Evolutionary conservation across 768 basidiomycete species (phyloP).

Genomic region (Termitomyces sp.): DNA sequence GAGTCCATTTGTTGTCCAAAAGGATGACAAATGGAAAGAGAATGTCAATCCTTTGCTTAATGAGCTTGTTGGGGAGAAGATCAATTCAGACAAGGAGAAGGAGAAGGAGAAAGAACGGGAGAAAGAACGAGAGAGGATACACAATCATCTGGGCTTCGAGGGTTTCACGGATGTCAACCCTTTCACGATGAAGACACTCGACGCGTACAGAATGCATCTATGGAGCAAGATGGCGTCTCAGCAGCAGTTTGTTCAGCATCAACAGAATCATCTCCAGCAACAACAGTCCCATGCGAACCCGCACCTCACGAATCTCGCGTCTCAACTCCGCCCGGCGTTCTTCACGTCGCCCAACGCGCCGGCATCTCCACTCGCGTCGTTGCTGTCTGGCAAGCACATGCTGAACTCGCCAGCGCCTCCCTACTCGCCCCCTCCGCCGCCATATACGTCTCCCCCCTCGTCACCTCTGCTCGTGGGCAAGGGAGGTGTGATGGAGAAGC

Average conservation of each 20-base stretch:
- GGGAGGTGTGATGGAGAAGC: conserved; percentile 23
- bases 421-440: conserved; percentile 16
- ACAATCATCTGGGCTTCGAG: conserved; percentile 47
- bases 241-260: conserved; percentile 33
- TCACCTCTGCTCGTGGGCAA: conserved; percentile 31
- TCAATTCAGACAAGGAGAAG: background rate
- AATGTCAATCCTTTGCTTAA: conserved; percentile 79
- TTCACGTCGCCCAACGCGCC: conserved; percentile 17
- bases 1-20: conserved; percentile 12
- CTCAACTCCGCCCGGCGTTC: conserved; percentile 31
- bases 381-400: conserved; percentile 45
- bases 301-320: conserved; percentile 33
- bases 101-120: conserved; percentile 10
- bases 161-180: conserved; percentile 75
- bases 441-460: conserved; percentile 32
- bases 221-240: conserved; percentile 90
- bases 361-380: conserved; percentile 19
- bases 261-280: conserved; percentile 42
- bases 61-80: conserved; percentile 10
- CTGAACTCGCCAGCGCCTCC: conserved; percentile 6
- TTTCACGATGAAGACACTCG: conserved; percentile 84
- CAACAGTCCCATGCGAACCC: conserved; percentile 24
- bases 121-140: conserved; percentile 16
- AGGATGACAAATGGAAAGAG: conserved; percentile 44
- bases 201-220: conserved; percentile 86